Evolutionary conservation across 441 rosid species (phyloP).

Genomic region (Metrosideros polymorpha): DNA sequence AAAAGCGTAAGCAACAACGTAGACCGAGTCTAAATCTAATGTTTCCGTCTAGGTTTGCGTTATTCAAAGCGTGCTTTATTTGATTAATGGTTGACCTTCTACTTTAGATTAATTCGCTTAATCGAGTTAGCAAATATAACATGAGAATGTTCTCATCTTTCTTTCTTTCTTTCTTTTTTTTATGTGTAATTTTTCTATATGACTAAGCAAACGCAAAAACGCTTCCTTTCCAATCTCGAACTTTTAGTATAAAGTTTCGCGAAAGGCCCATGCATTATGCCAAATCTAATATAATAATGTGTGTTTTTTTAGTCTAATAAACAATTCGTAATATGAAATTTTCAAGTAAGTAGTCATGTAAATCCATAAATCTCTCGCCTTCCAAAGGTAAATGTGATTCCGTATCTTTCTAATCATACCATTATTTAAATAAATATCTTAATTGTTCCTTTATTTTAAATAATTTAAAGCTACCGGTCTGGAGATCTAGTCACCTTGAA

Average conservation of each 20-base stretch:
- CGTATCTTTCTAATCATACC: not conserved
- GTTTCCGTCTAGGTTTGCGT: not conserved
- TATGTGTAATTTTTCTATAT: fast-evolving
- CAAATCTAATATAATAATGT: not conserved
- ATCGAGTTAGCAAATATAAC: not conserved
- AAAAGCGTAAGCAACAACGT: too few species aligned
- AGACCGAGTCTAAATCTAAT: not conserved
- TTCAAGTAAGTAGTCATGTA: not conserved
- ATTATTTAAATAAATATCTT: not conserved
- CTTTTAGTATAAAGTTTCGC: fast-evolving
- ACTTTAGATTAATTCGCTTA: not conserved
- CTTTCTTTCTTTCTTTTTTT: too few species aligned
- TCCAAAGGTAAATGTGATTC: not conserved
- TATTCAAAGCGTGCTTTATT: not conserved
- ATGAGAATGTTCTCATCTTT: fast-evolving
- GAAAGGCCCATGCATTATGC: not conserved
- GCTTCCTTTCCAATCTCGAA: not conserved
- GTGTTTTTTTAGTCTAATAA: not conserved
- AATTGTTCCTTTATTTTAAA: fast-evolving
- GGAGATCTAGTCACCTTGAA: fast-evolving
- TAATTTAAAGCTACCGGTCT: fast-evolving
- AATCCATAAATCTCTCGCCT: not conserved
- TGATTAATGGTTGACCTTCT: fast-evolving
- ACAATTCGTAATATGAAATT: fast-evolving
- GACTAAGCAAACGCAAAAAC: fast-evolving